A percentile compares a stretch with the other conserved stretches of the same genome.
phyloP scores from a whole-genome alignment of 352 stramenopile species.

The Phytopythium montanum region DNA sequence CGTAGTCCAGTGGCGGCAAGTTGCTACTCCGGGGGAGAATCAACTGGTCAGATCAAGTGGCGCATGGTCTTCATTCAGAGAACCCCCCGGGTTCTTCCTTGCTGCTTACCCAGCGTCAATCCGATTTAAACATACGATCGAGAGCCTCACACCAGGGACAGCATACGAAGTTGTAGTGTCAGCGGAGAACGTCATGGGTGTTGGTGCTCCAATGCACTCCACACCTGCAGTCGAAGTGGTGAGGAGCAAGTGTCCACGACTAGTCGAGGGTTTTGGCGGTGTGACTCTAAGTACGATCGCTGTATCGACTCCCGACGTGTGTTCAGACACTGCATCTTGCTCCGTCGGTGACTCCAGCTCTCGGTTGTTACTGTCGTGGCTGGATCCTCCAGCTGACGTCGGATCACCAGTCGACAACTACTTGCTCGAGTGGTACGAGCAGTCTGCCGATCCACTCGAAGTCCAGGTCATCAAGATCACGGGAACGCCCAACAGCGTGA shows the following conservation, averaged over 20 bases:
- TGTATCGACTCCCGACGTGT: constrained; percentile 14
- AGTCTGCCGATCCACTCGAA: constrained; percentile 33
- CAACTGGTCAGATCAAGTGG: background rate
- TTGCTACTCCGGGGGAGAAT: background rate
- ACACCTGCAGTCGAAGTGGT: constrained; percentile 58
- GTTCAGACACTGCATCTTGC: constrained; percentile 3
- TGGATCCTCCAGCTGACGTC: constrained; percentile 31
- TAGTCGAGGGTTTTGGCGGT: constrained; percentile 43
- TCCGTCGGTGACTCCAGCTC: constrained; percentile 36
- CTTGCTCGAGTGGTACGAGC: constrained; percentile 71
- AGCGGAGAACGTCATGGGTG: constrained; percentile 77
- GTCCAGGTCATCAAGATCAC: constrained; percentile 72
- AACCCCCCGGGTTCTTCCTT: constrained; percentile 45
- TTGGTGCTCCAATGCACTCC: constrained; percentile 22
- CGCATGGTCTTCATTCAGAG: constrained; percentile 24
- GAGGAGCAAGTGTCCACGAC: constrained; percentile 40
- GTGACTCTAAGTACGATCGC: constrained; percentile 55
- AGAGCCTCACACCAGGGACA: constrained; percentile 30
- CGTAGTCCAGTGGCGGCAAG: constrained; percentile 76
- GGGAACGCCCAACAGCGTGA: constrained; percentile 31
- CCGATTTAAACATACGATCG: constrained; percentile 72
- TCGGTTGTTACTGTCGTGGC: constrained; percentile 51
- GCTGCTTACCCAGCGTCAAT: constrained; percentile 38
- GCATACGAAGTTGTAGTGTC: constrained; percentile 52
- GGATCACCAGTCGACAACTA: constrained; percentile 60